These are phyloP conservation scores for Tubosaeta brunneosetosa DNA, from an alignment of 768 basidiomycete species.

Conservation along the genomic window DNA sequence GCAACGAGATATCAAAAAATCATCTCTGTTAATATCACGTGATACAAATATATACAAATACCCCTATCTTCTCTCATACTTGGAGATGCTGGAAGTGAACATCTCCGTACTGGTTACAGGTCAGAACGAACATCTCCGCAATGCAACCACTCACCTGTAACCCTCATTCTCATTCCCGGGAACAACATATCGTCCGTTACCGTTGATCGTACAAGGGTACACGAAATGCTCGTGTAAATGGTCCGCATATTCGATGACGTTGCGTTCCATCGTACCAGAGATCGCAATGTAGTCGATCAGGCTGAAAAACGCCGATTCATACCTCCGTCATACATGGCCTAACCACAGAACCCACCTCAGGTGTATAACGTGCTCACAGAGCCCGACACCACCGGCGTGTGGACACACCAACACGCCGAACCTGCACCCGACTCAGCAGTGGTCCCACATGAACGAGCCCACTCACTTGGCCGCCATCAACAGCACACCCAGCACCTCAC, in stretches of 20 bases:
- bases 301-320: slow-evolving; percentile 33
- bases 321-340: background rate
- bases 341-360: slow-evolving; percentile 45
- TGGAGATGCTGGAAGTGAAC: slow-evolving; percentile 67
- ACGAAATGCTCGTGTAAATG: slow-evolving; percentile 91
- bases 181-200: slow-evolving; percentile 80
- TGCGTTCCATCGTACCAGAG: slow-evolving; percentile 85
- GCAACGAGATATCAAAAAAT: slow-evolving; percentile 6
- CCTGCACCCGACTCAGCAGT: slow-evolving; percentile 32
- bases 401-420: slow-evolving; percentile 86
- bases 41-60: slow-evolving; percentile 21
- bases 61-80: slow-evolving; percentile 34
- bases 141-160: slow-evolving; percentile 40
- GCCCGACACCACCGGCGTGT: slow-evolving; percentile 88
- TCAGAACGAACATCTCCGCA: slow-evolving; percentile 6
- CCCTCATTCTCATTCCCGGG: slow-evolving; percentile 69
- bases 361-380: slow-evolving; percentile 91
- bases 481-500: slow-evolving; percentile 82
- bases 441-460: slow-evolving; percentile 1
- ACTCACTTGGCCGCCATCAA: slow-evolving; percentile 84
- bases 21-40: slow-evolving; percentile 10
- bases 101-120: slow-evolving; percentile 64
- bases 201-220: slow-evolving; percentile 79
- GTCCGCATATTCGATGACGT: slow-evolving; percentile 82
- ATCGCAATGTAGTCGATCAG: slow-evolving; percentile 89